Percentiles rank a stretch among this genome's conserved stretches.
These are phyloP conservation scores for Ceratobasidium sp. DNA, from an alignment of 1,284 basidiomycete species.

Conservation along the genomic window DNA sequence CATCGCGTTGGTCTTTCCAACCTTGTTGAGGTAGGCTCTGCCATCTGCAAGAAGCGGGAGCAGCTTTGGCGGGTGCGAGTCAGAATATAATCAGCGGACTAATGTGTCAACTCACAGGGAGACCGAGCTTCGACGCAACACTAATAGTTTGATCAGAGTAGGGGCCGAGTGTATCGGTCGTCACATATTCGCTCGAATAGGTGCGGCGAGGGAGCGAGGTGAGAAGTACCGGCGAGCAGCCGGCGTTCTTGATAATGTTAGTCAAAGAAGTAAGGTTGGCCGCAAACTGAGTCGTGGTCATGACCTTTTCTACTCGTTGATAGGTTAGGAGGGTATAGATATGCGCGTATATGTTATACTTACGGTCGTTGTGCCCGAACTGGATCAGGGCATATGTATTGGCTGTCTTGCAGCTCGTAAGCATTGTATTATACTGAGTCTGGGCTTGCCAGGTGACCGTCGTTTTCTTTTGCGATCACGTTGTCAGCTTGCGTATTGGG, in stretches of 20 bases:
- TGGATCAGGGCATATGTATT: constrained; percentile 39
- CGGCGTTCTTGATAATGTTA: constrained; percentile 35
- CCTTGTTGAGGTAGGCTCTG: constrained; percentile 32
- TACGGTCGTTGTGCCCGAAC: constrained; percentile 35
- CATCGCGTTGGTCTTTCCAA: constrained; percentile 22
- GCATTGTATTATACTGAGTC: constrained; percentile 33
- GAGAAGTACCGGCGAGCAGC: constrained; percentile 32
- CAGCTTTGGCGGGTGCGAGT: constrained; percentile 72
- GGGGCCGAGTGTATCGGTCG: constrained; percentile 26
- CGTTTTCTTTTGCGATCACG: constrained; percentile 16
- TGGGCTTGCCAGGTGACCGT: constrained; percentile 41
- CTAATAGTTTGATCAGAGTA: constrained; percentile 39
- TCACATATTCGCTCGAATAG: constrained; percentile 30
- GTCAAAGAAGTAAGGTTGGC: constrained; percentile 37
- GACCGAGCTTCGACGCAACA: constrained; percentile 28
- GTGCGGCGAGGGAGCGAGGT: constrained; percentile 37
- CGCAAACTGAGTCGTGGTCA: constrained; percentile 30
- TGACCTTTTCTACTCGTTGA: constrained; percentile 14
- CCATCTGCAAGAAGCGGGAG: constrained; percentile 27
- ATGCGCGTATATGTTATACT: not conserved
- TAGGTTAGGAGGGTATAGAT: not conserved
- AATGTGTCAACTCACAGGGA: constrained; percentile 13
- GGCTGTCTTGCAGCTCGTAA: constrained; percentile 37
- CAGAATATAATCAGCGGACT: constrained; percentile 53
- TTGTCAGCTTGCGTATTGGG: not conserved